Evolutionary conservation across 2,329 filamentous ascomycete species (phyloP).

Genomic region (Penicillium sp.): DNA sequence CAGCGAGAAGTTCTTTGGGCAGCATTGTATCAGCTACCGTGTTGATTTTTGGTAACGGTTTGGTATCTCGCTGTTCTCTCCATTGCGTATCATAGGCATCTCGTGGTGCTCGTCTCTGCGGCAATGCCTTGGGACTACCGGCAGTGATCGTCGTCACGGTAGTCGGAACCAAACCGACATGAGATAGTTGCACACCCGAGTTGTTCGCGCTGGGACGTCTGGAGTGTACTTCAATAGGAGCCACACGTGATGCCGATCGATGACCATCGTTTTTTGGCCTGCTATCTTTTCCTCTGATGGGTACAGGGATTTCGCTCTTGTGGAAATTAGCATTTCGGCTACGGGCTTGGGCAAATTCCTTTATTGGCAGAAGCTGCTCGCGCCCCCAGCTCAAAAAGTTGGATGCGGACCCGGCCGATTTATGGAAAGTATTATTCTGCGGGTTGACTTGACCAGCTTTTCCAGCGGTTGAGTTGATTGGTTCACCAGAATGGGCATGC

Average conservation of each 20-base stretch:
- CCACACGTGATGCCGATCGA: background rate
- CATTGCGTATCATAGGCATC: slow-evolving; percentile 9
- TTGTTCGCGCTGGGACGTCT: background rate
- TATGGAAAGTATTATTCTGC: slow-evolving; percentile 35
- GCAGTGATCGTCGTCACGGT: slow-evolving; percentile 36
- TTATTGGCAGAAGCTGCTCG: slow-evolving; percentile 40
- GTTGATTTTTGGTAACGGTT: slow-evolving; percentile 29
- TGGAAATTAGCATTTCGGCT: slow-evolving; percentile 37
- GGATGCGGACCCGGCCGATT: slow-evolving; percentile 27
- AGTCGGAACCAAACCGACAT: slow-evolving; percentile 27
- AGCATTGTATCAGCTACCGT: slow-evolving; percentile 38
- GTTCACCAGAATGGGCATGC: slow-evolving; percentile 68
- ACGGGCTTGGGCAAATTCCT: slow-evolving; percentile 33
- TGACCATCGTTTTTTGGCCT: background rate
- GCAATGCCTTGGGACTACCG: slow-evolving; percentile 21
- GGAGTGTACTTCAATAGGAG: background rate
- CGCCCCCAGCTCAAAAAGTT: slow-evolving; percentile 35
- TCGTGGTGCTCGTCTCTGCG: slow-evolving; percentile 38
- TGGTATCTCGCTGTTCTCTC: slow-evolving; percentile 10
- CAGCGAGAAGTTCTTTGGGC: slow-evolving; percentile 57
- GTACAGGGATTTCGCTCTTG: slow-evolving; percentile 61
- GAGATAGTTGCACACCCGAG: slow-evolving; percentile 4
- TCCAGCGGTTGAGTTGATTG: slow-evolving; percentile 57
- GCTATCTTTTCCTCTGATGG: slow-evolving; percentile 37
- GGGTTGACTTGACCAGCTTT: slow-evolving; percentile 59